phyloP scores from a whole-genome alignment of 1,139 yeast genomes.

The Suhomyces terraborum region DNA sequence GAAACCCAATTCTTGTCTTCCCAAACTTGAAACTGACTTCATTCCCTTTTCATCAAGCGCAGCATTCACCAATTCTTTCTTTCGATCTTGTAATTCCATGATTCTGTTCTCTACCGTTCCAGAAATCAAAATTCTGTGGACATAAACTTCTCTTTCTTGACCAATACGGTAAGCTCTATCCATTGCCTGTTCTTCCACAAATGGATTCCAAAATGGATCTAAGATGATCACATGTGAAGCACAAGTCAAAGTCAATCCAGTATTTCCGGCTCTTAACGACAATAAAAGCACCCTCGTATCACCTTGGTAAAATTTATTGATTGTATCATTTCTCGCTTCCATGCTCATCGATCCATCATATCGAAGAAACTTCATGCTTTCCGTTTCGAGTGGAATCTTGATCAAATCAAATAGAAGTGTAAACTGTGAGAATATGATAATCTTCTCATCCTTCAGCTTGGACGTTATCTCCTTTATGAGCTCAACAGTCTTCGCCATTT shows the following conservation, averaged over 20 bases:
- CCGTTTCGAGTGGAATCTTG: constrained; percentile 53
- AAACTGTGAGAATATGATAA: constrained; percentile 84
- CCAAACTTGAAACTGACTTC: constrained; percentile 63
- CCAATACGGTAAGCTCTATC: constrained; percentile 95
- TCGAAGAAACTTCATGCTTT: constrained; percentile 54
- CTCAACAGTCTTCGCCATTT: constrained; percentile 52
- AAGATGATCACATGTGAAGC: constrained; percentile 87
- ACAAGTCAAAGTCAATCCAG: constrained; percentile 88
- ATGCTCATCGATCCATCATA: constrained; percentile 85
- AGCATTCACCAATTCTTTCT: constrained; percentile 72
- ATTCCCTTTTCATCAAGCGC: constrained; percentile 78
- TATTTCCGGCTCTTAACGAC: constrained; percentile 88
- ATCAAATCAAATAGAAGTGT: constrained; percentile 75
- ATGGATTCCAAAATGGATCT: constrained; percentile 98
- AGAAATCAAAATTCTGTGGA: constrained; percentile 66
- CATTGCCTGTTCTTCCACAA: constrained; percentile 93
- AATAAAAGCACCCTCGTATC: constrained; percentile 59
- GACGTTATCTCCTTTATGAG: constrained; percentile 45
- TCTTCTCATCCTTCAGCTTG: constrained; percentile 56
- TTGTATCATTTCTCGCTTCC: constrained; percentile 60
- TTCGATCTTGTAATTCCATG: constrained; percentile 69
- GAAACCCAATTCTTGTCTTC: constrained; percentile 71
- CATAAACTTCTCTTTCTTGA: constrained; percentile 72
- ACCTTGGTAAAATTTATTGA: constrained; percentile 64
- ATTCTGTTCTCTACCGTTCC: constrained; percentile 87